Evolutionary conservation across 2,329 filamentous ascomycete genomes (phyloP).

Genomic region (Fusarium irregulare): DNA sequence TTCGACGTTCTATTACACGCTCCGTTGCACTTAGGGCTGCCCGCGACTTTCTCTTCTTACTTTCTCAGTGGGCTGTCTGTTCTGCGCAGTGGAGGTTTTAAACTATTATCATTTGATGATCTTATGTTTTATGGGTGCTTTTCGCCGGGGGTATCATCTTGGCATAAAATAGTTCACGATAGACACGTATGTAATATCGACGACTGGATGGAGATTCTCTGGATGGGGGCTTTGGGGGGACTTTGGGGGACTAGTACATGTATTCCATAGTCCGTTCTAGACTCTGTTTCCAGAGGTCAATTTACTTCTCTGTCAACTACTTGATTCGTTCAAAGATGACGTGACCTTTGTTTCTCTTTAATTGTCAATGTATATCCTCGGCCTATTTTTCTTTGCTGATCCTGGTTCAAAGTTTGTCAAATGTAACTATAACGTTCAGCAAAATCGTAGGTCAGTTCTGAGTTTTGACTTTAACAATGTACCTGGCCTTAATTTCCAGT

Average conservation of each 20-base stretch:
- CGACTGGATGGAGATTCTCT: constrained; percentile 27
- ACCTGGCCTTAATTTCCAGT: neutral
- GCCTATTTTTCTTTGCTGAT: too few species aligned
- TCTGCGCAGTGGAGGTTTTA: constrained; percentile 18
- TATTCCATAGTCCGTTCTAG: constrained; percentile 26
- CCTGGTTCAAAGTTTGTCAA: neutral
- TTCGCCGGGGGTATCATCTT: constrained; percentile 3
- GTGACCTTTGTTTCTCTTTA: neutral
- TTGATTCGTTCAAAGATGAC: accelerated
- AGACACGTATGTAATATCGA: constrained; percentile 34
- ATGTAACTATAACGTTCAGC: neutral
- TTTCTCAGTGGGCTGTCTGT: constrained; percentile 28
- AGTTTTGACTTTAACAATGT: neutral
- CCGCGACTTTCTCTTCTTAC: constrained; percentile 16
- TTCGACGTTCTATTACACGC: constrained; percentile 22
- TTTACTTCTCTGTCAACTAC: constrained; percentile 12
- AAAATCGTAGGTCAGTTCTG: neutral
- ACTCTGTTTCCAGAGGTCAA: constrained; percentile 15
- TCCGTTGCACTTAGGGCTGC: constrained; percentile 14
- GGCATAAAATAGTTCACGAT: constrained; percentile 33
- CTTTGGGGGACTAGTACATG: constrained; percentile 10
- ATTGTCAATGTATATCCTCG: neutral
- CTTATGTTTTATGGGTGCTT: constrained; percentile 31
- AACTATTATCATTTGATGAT: constrained; percentile 22
- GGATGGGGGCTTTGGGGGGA: neutral